These are phyloP conservation scores for Meyerozyma guilliermondii DNA, from an alignment of 1,139 yeast genomes.

Conservation along the genomic window DNA sequence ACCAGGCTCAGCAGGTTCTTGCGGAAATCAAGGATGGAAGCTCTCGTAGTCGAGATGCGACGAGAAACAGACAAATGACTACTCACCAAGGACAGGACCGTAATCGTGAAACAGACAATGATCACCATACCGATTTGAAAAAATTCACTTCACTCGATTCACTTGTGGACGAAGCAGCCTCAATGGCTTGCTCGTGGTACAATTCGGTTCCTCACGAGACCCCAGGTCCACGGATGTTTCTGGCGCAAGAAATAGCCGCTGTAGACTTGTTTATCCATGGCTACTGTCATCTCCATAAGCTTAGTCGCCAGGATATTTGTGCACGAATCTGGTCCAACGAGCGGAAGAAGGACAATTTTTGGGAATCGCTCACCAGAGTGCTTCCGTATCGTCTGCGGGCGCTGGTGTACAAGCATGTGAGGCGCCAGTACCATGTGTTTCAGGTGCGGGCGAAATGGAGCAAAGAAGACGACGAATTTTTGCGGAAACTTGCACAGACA, in stretches of 20 bases:
- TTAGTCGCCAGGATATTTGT: conserved; percentile 67
- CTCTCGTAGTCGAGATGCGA: neutral
- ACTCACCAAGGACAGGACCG: conserved; percentile 3
- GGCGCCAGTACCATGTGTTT: conserved; percentile 84
- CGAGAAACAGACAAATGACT: conserved; percentile 2
- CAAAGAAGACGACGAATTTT: conserved; percentile 64
- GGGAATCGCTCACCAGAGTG: conserved; percentile 77
- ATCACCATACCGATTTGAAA: conserved; percentile 16
- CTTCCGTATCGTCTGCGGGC: conserved; percentile 83
- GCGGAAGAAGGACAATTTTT: conserved; percentile 78
- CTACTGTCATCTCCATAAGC: conserved; percentile 56
- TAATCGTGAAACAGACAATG: neutral
- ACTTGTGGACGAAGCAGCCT: conserved; percentile 33
- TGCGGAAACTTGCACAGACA: conserved; percentile 58
- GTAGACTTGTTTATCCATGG: conserved; percentile 69
- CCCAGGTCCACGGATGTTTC: conserved; percentile 45
- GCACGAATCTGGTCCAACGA: conserved; percentile 84
- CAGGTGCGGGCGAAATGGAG: conserved; percentile 89
- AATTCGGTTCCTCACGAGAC: conserved; percentile 24
- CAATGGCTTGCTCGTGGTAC: conserved; percentile 35
- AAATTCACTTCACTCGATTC: conserved; percentile 28
- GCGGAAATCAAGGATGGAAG: conserved; percentile 9
- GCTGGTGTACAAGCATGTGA: conserved; percentile 84
- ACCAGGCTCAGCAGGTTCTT: conserved; percentile 14
- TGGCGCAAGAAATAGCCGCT: conserved; percentile 60